These are phyloP conservation scores for Discostella stelligeroides DNA, from an alignment of 108 stramenopile genomes.

Conservation along the genomic window DNA sequence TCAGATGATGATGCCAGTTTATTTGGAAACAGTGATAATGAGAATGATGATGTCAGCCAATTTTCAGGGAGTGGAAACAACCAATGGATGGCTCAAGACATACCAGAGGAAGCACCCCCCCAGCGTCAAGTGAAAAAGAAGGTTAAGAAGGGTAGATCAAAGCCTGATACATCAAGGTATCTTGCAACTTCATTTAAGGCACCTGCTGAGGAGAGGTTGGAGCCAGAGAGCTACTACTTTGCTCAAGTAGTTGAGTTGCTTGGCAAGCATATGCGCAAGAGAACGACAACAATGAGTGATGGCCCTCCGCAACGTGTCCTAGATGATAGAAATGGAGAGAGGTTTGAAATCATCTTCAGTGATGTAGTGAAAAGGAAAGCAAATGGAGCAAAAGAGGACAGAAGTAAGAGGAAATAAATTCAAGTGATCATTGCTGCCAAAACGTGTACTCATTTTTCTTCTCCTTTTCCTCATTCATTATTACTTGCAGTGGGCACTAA, in stretches of 20 bases:
- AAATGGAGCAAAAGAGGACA: background rate
- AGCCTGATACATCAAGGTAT: background rate
- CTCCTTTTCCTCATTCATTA: background rate
- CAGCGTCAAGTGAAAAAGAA: background rate
- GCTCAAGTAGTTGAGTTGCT: background rate
- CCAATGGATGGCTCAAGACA: background rate
- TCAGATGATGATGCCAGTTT: too few species aligned
- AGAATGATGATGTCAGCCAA: background rate
- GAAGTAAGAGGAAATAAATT: background rate
- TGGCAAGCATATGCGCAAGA: background rate
- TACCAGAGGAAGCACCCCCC: background rate
- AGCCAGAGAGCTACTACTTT: constrained; percentile 3
- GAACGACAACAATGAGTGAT: background rate
- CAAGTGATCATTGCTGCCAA: background rate
- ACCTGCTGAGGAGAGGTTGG: constrained; percentile 7
- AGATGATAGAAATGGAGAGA: background rate
- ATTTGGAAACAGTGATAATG: background rate
- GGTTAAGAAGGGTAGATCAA: background rate
- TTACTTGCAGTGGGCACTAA: background rate
- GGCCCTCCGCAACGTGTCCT: constrained; percentile 5
- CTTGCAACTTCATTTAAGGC: background rate
- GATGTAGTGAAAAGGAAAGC: background rate
- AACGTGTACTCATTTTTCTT: background rate
- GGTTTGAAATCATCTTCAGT: constrained; percentile 2
- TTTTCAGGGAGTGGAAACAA: background rate